Base-by-base conservation (phyloP, 768 basidiomycete genomes). In the Russula olivacea region DNA sequence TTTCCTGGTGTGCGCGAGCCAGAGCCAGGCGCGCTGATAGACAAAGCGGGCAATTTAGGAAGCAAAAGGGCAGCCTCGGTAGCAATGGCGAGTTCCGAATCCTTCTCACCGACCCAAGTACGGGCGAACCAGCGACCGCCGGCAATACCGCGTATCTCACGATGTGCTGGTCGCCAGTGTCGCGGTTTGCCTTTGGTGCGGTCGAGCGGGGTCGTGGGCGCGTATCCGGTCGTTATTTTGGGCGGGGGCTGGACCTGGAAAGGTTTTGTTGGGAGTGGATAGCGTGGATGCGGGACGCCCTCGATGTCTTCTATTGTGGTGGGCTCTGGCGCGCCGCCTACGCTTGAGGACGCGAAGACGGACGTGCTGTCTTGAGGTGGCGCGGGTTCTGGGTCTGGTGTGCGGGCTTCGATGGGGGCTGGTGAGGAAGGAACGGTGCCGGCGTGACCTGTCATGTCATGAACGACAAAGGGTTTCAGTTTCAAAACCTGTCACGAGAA, bases 71-170 rank as follows among this genome's bases (percentile, higher is more conserved):
- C 58, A 2, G 66, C 58, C 23, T 59, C 58, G 3, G 64, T 25
- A 4, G 64, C 66, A 1, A 48, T 40, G 7, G 84, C 81, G 61
- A 80, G 84, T 55, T 87, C 81, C 11, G 88, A 89, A 55, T 90
- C 88, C 72, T 88, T 90, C 64, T 85, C 86, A 25, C 89, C 90
- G n/a, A 89, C 87, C 89, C 89, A 92, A n/a, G 87, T 75, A 36
- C 80, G 81, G 7, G 84, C 76, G 67, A 91, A 86, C 90, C 90
- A 92, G 45, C 89, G 83, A 1, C 90, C 90, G 14, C 90, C 90
- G 21, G 86, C 89, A 56, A 92, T 89, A 8, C 90, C 90, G 41
- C 88, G 79, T 56, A 92, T 83, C 74, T 91, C 90, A 47, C 90
- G 83, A 61, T 86, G 81, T 9, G 88, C 89, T 47, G 80, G 70